These are phyloP conservation scores for Pleurotus tuoliensis DNA, from an alignment of 768 basidiomycete genomes.

Conservation along the genomic window DNA sequence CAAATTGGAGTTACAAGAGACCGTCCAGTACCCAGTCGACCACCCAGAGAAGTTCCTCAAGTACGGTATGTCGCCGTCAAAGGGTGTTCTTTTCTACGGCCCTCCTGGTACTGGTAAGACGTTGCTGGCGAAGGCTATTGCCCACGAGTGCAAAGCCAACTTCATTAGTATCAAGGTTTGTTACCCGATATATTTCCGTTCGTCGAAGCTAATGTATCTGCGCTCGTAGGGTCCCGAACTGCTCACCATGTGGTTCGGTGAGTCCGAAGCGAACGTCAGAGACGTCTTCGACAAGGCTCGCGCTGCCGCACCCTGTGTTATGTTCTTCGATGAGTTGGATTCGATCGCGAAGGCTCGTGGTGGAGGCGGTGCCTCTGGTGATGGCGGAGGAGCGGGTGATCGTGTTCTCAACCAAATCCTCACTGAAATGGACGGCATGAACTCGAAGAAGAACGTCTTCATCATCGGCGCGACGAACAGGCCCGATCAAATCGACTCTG, in stretches of 20 bases:
- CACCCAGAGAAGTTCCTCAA: conserved; percentile 99
- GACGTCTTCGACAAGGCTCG: conserved; percentile 99
- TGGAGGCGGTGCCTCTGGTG: conserved; percentile 71
- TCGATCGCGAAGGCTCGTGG: conserved; percentile 98
- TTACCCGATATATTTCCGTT: neutral
- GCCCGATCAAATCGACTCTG: conserved; percentile 93
- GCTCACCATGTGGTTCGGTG: conserved; percentile 99
- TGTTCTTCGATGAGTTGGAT: conserved; percentile 99
- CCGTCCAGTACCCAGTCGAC: conserved; percentile 99
- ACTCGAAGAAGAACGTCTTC: conserved; percentile 98
- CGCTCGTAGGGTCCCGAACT: conserved; percentile 80
- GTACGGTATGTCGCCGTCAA: conserved; percentile 99
- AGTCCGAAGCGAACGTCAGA: conserved; percentile 99
- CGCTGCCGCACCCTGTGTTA: conserved; percentile 97
- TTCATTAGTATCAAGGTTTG: conserved; percentile 96
- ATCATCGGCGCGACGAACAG: conserved; percentile 97
- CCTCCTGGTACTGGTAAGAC: conserved; percentile 99
- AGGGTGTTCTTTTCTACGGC: conserved; percentile 99
- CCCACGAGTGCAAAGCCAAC: conserved; percentile 99
- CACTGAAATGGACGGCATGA: conserved; percentile 99
- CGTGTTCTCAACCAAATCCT: conserved; percentile 97
- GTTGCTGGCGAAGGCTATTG: conserved; percentile 95
- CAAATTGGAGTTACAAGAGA: conserved; percentile 98
- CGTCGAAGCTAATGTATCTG: conserved; percentile 11
- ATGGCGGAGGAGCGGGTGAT: conserved; percentile 95